These are phyloP conservation scores for Iodosphaeria phyllophila DNA, from an alignment of 2,329 filamentous ascomycete species.

Conservation along the genomic window DNA sequence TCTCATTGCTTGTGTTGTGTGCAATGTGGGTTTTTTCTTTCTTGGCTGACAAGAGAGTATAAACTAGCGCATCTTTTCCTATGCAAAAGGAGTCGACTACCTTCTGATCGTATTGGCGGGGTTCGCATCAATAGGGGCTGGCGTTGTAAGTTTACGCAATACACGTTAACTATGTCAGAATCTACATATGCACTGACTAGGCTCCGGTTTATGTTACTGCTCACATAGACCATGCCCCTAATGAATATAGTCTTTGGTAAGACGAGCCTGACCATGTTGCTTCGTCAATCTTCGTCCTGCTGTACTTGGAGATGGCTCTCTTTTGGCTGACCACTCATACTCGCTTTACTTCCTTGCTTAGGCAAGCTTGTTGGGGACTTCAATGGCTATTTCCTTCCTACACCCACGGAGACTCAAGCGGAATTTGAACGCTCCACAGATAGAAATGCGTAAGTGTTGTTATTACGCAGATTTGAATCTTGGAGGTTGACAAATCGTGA, in stretches of 20 bases:
- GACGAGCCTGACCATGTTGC: conserved; percentile 1
- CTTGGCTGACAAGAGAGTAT: conserved; percentile 1
- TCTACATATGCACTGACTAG: conserved; percentile 2
- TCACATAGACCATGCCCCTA: conserved; percentile 28
- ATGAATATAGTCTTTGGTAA: conserved; percentile 41
- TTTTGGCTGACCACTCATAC: conserved; percentile 1
- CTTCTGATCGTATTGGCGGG: conserved; percentile 25
- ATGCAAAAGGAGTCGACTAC: conserved; percentile 33
- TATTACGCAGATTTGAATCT: too few relatives aligned
- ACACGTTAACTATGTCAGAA: not conserved
- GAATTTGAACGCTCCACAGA: conserved; percentile 24
- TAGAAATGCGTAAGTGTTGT: conserved; percentile 24
- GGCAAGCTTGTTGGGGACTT: conserved; percentile 29
- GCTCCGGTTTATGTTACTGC: not conserved
- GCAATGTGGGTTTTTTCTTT: not conserved
- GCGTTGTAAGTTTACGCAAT: conserved; percentile 16
- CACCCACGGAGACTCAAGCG: conserved; percentile 13
- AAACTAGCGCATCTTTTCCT: conserved; percentile 29
- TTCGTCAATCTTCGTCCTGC: too few relatives aligned
- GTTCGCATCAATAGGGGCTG: conserved; percentile 30
- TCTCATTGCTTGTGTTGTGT: too few relatives aligned
- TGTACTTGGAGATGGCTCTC: too few relatives aligned
- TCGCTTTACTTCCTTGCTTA: conserved; percentile 7
- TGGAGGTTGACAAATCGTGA: too few relatives aligned
- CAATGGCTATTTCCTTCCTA: conserved; percentile 19